Conservation (phyloP, 2,329 filamentous ascomycete genomes). For the Pseudocercospora crystallina region DNA sequence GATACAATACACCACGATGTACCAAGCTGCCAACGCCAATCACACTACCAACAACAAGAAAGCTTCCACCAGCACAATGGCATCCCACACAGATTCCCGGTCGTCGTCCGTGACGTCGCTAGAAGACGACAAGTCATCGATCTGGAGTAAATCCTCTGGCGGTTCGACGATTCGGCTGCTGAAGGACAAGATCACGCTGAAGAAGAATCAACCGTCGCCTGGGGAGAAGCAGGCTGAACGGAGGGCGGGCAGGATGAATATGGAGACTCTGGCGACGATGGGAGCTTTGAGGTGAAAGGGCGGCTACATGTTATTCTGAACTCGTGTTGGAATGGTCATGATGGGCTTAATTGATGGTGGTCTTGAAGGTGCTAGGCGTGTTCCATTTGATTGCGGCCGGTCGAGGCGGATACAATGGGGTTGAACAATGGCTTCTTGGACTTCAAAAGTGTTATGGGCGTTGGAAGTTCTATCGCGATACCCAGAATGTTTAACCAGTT, state of each 20-base stretch:
- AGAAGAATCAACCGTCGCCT: conserved; percentile 2
- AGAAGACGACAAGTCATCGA: conserved; percentile 3
- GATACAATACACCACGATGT: conserved; percentile 13
- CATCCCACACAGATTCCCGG: not conserved
- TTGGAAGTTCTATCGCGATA: no score
- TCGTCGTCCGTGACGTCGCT: not conserved
- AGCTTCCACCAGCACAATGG: not conserved
- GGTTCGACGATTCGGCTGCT: conserved; percentile 15
- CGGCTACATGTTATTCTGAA: not conserved
- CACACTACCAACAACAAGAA: not conserved
- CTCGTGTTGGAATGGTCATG: no score
- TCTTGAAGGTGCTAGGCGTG: no score
- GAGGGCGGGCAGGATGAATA: conserved; percentile 7
- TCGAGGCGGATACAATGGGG: no score
- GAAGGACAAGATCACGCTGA: conserved; percentile 15
- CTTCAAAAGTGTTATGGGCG: no score
- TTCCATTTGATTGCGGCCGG: no score
- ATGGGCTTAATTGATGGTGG: no score
- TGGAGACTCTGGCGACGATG: conserved; percentile 10
- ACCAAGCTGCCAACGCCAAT: conserved; percentile 12
- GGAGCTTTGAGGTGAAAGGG: conserved; percentile 9
- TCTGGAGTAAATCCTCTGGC: conserved; percentile 8
- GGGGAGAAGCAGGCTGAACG: conserved; percentile 13
- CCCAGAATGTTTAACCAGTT: no score
- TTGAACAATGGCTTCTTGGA: no score